Base-by-base conservation (phyloP, 2,329 filamentous ascomycete genomes). In the Hymenoscyphus linearis region DNA sequence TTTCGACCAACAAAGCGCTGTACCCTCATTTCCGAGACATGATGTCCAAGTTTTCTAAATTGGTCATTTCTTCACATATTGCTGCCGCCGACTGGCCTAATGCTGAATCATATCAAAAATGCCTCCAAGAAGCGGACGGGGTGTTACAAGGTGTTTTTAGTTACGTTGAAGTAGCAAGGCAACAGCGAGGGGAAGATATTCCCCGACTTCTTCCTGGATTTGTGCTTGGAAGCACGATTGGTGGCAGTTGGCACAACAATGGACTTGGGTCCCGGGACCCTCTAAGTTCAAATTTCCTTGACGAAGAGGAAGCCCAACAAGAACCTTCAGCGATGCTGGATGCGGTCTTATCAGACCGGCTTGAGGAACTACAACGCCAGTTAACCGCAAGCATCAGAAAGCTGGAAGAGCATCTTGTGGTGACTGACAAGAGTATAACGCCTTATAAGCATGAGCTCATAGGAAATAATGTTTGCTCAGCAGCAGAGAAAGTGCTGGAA, bases 21-120 rank as follows among this genome's bases (percentile, higher is more conserved):
- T 98, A 98, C 72, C 95, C 95, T 26, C 93, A 98, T 75, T 99
- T 99, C 76, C 84, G 95, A 59, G 95, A 98, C 73, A 98, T 98
- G 87, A 99, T 99, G 95, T 98, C 95, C 52, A 93, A 96, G 70
- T 99, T 99, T 74, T 98, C 95, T n/a, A 99, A 99, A 75, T 82
- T 99, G 10, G 95, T 99, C 52, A 87, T 99, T 55, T 99, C 95
- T 2, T 98, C 95, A 14, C 95, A 99, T 73, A 97, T 99, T 73
- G 95, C 95, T 44, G 92, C 93, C 5, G 91, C 93, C 36, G 95
- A 99, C 76, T 98, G 92, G 85, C 93, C 93, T 9, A 92, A 93
- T 59, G 87, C 91, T 16, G 95, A 99, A 75, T 96, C 93, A 0
- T 90, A 93, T 64, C 88, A 95, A 59, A 99, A 99, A 74, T 99